phyloP scores from a whole-genome alignment of 1,284 basidiomycete species.

The Pseudozyma sp. region DNA sequence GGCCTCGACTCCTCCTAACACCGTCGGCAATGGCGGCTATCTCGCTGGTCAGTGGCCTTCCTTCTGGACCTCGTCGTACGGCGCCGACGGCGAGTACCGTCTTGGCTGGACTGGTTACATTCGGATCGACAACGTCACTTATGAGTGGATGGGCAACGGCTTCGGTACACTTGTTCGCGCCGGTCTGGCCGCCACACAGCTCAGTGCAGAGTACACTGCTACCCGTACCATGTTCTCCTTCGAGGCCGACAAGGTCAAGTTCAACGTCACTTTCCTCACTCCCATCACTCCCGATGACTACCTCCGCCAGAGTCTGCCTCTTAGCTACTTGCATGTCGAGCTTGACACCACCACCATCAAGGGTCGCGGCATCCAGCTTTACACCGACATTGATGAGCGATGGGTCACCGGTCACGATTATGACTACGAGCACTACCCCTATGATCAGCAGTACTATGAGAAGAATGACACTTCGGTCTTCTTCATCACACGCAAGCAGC shows the following conservation, averaged over 20 bases:
- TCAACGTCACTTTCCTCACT: slow-evolving; percentile 66
- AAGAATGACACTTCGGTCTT: slow-evolving; percentile 53
- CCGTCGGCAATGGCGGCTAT: slow-evolving; percentile 61
- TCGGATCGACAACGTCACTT: slow-evolving; percentile 58
- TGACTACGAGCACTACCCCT: slow-evolving; percentile 57
- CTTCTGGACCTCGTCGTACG: slow-evolving; percentile 65
- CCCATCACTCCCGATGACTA: slow-evolving; percentile 64
- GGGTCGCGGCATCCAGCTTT: slow-evolving; percentile 53
- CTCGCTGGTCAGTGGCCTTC: slow-evolving; percentile 57
- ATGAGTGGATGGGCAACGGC: slow-evolving; percentile 65
- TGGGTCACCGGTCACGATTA: slow-evolving; percentile 66
- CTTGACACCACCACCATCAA: slow-evolving; percentile 47
- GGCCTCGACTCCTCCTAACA: slow-evolving; percentile 57
- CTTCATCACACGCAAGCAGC: slow-evolving; percentile 55
- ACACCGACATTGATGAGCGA: slow-evolving; percentile 63
- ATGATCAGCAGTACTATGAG: slow-evolving; percentile 50
- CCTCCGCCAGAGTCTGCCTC: slow-evolving; percentile 63
- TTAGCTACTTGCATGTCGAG: slow-evolving; percentile 65
- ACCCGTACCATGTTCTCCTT: slow-evolving; percentile 65
- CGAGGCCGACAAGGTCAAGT: slow-evolving; percentile 57
- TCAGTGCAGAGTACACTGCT: slow-evolving; percentile 60
- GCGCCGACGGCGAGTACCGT: slow-evolving; percentile 63
- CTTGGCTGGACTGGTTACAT: slow-evolving; percentile 63
- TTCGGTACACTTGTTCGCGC: slow-evolving; percentile 60
- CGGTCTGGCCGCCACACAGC: slow-evolving; percentile 58